Percentiles rank a stretch among this genome's conserved stretches.
Evolutionary conservation across 2,329 filamentous ascomycete genomes (phyloP).

Genomic region (Aspergillus pseudoglaucus): DNA sequence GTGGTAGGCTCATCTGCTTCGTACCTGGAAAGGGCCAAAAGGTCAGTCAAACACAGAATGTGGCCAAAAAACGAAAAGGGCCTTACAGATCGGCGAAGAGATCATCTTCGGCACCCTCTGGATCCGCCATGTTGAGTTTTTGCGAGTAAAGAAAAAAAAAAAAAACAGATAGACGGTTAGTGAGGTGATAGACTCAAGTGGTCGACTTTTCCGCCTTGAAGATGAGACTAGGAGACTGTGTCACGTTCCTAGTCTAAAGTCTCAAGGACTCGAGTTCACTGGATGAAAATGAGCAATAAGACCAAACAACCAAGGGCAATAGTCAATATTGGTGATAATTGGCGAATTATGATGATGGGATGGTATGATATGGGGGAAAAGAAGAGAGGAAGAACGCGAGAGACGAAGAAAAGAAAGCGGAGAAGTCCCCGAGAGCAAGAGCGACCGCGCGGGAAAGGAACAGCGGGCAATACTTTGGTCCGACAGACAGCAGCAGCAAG

Average conservation of each 20-base stretch:
- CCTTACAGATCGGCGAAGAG: slow-evolving; percentile 90
- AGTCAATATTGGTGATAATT: not conserved
- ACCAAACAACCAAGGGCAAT: not conserved
- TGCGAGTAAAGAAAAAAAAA: not conserved
- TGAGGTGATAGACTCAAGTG: not conserved
- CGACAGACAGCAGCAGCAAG: not conserved
- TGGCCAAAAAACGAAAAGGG: not conserved
- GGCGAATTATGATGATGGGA: not conserved
- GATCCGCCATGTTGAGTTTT: slow-evolving; percentile 62
- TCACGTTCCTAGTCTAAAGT: not conserved
- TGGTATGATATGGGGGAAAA: slow-evolving; percentile 4
- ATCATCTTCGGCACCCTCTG: slow-evolving; percentile 82
- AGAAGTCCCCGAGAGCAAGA: slow-evolving; percentile 14
- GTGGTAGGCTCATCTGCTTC: slow-evolving; percentile 57
- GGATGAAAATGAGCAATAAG: not conserved
- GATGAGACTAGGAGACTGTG: not conserved
- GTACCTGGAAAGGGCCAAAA: slow-evolving; percentile 45
- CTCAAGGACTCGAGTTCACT: not conserved
- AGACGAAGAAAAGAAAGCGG: slow-evolving; percentile 14
- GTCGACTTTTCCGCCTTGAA: not conserved
- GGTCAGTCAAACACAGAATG: slow-evolving; percentile 2
- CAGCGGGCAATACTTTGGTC: not conserved
- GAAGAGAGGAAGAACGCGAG: slow-evolving; percentile 9
- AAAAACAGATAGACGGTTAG: not conserved
- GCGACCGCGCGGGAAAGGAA: slow-evolving; percentile 3